These are phyloP conservation scores for Alternaria arbusti DNA, from an alignment of 2,329 filamentous ascomycete species.

Conservation along the genomic window DNA sequence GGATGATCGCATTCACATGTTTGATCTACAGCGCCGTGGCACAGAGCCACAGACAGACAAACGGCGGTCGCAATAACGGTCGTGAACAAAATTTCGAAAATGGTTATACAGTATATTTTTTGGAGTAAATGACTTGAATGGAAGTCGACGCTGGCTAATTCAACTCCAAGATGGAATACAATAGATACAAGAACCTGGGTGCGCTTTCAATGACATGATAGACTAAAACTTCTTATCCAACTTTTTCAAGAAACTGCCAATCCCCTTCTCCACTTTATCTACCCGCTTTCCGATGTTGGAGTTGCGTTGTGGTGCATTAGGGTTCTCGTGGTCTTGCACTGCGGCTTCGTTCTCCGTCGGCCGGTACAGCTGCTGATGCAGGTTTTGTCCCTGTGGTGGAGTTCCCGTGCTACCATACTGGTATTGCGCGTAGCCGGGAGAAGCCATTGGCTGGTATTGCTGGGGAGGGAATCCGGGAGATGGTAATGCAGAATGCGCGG, in stretches of 20 bases:
- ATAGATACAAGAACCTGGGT: conserved; percentile 4
- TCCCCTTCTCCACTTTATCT: conserved; percentile 71
- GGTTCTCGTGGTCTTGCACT: conserved; percentile 26
- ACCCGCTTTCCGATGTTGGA: conserved; percentile 70
- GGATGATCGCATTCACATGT: conserved; percentile 19
- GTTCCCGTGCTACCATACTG: conserved; percentile 48
- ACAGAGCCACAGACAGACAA: not conserved
- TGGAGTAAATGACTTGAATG: not conserved
- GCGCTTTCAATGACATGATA: not conserved
- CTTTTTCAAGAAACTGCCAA: conserved; percentile 76
- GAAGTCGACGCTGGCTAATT: conserved; percentile 16
- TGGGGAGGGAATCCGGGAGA: conserved; percentile 50
- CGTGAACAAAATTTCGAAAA: not conserved
- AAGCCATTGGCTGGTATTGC: conserved; percentile 42
- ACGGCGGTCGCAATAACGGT: not conserved
- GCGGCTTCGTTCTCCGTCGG: conserved; percentile 68
- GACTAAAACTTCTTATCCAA: conserved; percentile 73
- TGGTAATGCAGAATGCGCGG: conserved; percentile 42
- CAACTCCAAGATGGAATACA: not conserved
- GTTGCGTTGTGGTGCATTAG: conserved; percentile 33
- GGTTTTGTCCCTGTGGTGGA: conserved; percentile 54
- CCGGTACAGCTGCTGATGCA: conserved; percentile 74
- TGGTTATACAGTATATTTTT: not conserved
- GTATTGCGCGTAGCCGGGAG: conserved; percentile 64
- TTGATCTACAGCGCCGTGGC: conserved; percentile 10